Evolutionary conservation across 129 eudicot genomes (phyloP).

Genomic region (Solidago caesia): DNA sequence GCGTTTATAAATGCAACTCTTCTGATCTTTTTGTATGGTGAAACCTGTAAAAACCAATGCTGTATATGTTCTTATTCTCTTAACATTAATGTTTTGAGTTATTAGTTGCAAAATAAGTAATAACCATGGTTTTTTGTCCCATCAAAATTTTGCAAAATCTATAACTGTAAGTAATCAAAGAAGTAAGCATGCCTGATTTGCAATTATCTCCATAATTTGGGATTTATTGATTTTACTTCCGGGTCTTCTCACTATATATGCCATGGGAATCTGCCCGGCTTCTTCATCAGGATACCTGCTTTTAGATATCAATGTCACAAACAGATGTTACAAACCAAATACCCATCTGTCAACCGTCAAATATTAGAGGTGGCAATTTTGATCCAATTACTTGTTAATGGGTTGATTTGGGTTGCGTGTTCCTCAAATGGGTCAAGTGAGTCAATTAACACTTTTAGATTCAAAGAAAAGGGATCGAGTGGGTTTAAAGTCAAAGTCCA

Average conservation of each 20-base stretch:
- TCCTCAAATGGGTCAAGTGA: background rate
- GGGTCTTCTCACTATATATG: conserved; percentile 74
- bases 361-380: background rate
- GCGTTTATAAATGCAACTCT: conserved; percentile 65
- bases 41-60: conserved; percentile 51
- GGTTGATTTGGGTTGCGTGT: background rate
- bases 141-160: background rate
- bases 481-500: background rate
- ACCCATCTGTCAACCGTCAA: background rate
- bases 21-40: conserved; percentile 87
- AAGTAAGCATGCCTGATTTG: conserved; percentile 61
- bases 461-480: background rate
- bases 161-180: background rate
- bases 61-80: background rate
- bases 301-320: conserved; percentile 12
- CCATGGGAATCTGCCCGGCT: conserved; percentile 96
- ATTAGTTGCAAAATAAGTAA: background rate
- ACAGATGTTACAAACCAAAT: conserved; percentile 8
- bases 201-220: conserved; percentile 74
- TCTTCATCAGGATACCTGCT: conserved; percentile 85
- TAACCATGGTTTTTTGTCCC: background rate
- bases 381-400: background rate
- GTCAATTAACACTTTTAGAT: background rate
- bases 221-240: conserved; percentile 59
- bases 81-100: background rate